These are phyloP conservation scores for Tolypocladium pustulatum DNA, from an alignment of 2,329 filamentous ascomycete genomes.

Conservation along the genomic window DNA sequence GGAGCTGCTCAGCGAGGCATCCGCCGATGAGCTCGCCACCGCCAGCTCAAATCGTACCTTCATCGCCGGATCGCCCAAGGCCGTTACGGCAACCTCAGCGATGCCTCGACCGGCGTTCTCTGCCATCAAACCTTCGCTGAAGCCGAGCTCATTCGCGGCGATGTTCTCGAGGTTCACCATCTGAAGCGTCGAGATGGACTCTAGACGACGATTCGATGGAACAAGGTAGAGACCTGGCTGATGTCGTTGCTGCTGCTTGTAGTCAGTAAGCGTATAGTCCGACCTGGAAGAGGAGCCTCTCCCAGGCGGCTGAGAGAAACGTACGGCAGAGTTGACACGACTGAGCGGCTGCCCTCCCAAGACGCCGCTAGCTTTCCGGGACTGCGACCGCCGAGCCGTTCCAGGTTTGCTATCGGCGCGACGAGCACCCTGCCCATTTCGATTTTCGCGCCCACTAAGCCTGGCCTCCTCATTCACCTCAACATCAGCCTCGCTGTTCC, in stretches of 20 bases:
- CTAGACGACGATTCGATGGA: conserved; percentile 45
- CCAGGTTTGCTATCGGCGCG: conserved; percentile 43
- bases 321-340: conserved; percentile 37
- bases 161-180: conserved; percentile 91
- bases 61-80: conserved; percentile 53
- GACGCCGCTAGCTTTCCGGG: conserved; percentile 42
- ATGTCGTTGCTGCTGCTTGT: conserved; percentile 22
- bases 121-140: conserved; percentile 82
- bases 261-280: conserved; percentile 22
- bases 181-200: conserved; percentile 62
- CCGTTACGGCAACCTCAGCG: conserved; percentile 67
- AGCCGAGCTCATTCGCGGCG: conserved; percentile 73
- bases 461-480: conserved; percentile 35
- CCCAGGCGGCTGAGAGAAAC: conserved; percentile 19
- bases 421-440: conserved; percentile 38
- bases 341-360: conserved; percentile 29
- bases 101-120: conserved; percentile 87
- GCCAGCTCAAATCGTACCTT: conserved; percentile 39
- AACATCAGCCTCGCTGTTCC: conserved; percentile 69
- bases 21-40: conserved; percentile 22
- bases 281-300: conserved; percentile 18
- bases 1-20: conserved; percentile 18
- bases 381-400: conserved; percentile 39
- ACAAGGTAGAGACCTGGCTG: conserved; percentile 41
- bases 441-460: conserved; percentile 37